A percentile compares a stretch with the other conserved stretches of the same genome.
These are phyloP conservation scores for Santalum album DNA, from an alignment of 164 flowering plant species.

Conservation along the genomic window DNA sequence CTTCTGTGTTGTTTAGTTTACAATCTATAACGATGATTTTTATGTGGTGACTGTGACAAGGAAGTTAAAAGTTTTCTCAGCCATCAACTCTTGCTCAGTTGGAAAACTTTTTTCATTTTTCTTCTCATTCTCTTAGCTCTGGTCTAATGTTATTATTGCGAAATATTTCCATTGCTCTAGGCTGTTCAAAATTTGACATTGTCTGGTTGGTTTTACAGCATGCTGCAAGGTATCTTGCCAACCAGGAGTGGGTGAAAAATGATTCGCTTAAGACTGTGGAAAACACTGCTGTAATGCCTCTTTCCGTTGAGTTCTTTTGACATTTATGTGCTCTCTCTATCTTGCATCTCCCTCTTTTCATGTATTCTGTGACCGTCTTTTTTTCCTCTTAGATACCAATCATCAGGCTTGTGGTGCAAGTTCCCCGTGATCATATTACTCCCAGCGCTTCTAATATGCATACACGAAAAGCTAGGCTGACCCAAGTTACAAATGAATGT, in stretches of 20 bases:
- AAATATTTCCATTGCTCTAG: neutral
- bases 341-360: neutral
- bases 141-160: neutral
- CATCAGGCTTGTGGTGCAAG: constrained; percentile 93
- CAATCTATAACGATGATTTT: no score
- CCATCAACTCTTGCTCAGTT: no score
- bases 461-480: constrained; percentile 34
- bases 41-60: no score
- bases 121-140: no score
- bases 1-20: no score
- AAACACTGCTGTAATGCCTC: constrained; percentile 81
- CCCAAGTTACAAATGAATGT: constrained; percentile 23
- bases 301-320: neutral
- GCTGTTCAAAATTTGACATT: constrained; percentile 1
- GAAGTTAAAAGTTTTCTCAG: no score
- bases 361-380: neutral
- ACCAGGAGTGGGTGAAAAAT: constrained; percentile 96
- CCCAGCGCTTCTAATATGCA: constrained; percentile 33
- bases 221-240: constrained; percentile 96
- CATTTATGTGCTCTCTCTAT: neutral
- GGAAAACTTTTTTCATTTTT: no score
- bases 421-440: constrained; percentile 57
- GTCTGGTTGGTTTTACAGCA: constrained; percentile 44
- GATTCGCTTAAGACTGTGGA: constrained; percentile 95
- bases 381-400: constrained; percentile 66